Evolutionary conservation across 352 stramenopile genomes (phyloP).

Genomic region (Phytophthora hybrid): DNA sequence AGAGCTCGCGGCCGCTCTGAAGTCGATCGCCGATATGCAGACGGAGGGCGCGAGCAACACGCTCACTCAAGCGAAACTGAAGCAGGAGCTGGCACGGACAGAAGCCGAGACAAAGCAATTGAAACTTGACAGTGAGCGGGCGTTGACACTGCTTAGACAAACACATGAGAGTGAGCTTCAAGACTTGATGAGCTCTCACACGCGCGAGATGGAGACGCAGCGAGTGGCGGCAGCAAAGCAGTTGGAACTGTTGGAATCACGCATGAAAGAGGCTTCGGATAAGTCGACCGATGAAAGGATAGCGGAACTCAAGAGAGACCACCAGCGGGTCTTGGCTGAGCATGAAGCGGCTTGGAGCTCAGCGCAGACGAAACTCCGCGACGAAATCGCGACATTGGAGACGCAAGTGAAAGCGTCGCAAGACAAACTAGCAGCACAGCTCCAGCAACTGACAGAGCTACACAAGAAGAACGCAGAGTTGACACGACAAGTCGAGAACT

Average conservation of each 20-base stretch:
- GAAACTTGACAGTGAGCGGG: constrained; percentile 25
- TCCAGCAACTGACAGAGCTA: constrained; percentile 20
- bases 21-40: constrained; percentile 26
- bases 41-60: constrained; percentile 20
- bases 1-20: constrained; percentile 42
- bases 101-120: constrained; percentile 30
- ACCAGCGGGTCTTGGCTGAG: constrained; percentile 29
- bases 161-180: constrained; percentile 32
- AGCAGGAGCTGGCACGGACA: constrained; percentile 39
- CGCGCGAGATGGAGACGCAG: constrained; percentile 28
- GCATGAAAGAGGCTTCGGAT: constrained; percentile 16
- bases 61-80: constrained; percentile 26
- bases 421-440: constrained; percentile 21
- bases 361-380: constrained; percentile 21
- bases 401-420: constrained; percentile 34
- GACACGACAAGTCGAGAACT: constrained; percentile 25
- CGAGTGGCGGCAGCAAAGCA: constrained; percentile 14
- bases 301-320: constrained; percentile 33
- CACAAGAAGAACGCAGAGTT: constrained; percentile 35
- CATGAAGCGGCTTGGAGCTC: constrained; percentile 28
- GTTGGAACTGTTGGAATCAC: constrained; percentile 31
- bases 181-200: constrained; percentile 34
- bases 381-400: constrained; percentile 25
- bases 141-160: constrained; percentile 20
- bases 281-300: constrained; percentile 40